Evolutionary conservation across 352 stramenopile species (phyloP), one percentile per base, ranked within the genome.

Genomic region (Phytophthora nicotianae): DNA sequence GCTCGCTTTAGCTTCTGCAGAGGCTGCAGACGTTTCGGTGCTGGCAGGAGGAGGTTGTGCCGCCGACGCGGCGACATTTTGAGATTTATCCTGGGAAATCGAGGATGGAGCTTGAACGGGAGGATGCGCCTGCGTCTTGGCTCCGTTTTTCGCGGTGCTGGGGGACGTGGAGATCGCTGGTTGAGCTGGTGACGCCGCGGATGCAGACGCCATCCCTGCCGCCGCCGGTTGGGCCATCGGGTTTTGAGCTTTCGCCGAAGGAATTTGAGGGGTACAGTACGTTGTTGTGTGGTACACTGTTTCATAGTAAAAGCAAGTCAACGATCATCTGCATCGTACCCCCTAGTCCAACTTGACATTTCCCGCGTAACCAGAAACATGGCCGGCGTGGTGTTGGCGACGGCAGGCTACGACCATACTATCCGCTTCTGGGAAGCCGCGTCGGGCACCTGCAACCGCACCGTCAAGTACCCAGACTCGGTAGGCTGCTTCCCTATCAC

Each of bases 351-450:
- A 46, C 11, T 24, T 24, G 10, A 43, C 38, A 24, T 13, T 48
- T 48, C 21, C 17, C 26, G 23, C 56, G 19, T 47, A 58, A 49
- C 38, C 38, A 16, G 5, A 46, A 76, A 55, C 20, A 95, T 95
- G 86, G 76, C 83, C 9, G 82, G 83, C 53, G 97, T 99, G 4
- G 97, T 99, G 69, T 76, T 99, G 45, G 97, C 96, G 43, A 99
- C 97, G 10, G 97, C 92, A 33, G 97, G 96, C 10, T 99, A 98
- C 70, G 97, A 99, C 81, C 95, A 99, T 80, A 99, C 97, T 61
- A 99, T 99, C 66, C 84, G 96, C 62, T 99, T 99, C 83, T 99
- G 97, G 97, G 96, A 99, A 60, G 96, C 97, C 13, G 91, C 96
- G 0, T 98, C 87, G 13, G 96, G 96, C 26, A 97, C 95, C 20